Percentiles rank a stretch among this genome's conserved stretches.
These are phyloP conservation scores for Diplosphaera chodatii DNA, from an alignment of 139 green algal species.

Conservation along the genomic window DNA sequence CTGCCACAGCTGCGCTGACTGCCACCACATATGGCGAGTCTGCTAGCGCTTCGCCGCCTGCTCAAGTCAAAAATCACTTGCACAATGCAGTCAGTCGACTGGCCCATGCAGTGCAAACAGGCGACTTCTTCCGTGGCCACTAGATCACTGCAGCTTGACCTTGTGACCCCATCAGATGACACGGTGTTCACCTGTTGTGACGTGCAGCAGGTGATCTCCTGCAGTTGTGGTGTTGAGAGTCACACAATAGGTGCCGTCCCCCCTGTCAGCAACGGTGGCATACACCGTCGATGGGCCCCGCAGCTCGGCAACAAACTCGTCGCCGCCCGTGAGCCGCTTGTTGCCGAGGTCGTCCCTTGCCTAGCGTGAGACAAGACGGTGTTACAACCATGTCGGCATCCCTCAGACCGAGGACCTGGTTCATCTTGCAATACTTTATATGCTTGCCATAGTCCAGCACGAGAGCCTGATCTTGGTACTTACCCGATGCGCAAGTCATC, in stretches of 20 bases:
- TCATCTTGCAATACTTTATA: too few relatives aligned
- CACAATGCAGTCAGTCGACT: too few relatives aligned
- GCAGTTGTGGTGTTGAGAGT: slow-evolving; percentile 30
- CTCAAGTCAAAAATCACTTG: too few relatives aligned
- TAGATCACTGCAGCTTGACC: too few relatives aligned
- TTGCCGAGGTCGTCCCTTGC: slow-evolving; percentile 63
- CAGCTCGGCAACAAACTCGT: slow-evolving; percentile 54
- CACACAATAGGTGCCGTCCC: slow-evolving; percentile 64
- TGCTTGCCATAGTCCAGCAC: too few relatives aligned
- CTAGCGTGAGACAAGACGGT: slow-evolving; percentile 26
- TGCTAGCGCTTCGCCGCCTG: slow-evolving; percentile 39
- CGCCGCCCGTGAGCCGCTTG: slow-evolving; percentile 60
- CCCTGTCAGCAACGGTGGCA: slow-evolving; percentile 47
- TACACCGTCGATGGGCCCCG: slow-evolving; percentile 9
- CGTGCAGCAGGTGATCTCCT: slow-evolving; percentile 51
- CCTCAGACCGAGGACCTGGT: too few relatives aligned
- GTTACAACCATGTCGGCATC: too few relatives aligned
- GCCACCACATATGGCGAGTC: slow-evolving; percentile 59
- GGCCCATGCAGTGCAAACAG: too few relatives aligned
- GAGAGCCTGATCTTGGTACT: too few relatives aligned
- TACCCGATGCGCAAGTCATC: too few relatives aligned
- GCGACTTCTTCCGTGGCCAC: too few relatives aligned
- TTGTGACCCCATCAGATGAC: too few relatives aligned
- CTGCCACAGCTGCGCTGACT: slow-evolving; percentile 33
- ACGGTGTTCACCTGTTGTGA: slow-evolving; percentile 30